Evolutionary conservation across 2,329 filamentous ascomycete genomes (phyloP), one percentile per base, ranked within the genome.

Genomic region (Lomentospora prolificans): DNA sequence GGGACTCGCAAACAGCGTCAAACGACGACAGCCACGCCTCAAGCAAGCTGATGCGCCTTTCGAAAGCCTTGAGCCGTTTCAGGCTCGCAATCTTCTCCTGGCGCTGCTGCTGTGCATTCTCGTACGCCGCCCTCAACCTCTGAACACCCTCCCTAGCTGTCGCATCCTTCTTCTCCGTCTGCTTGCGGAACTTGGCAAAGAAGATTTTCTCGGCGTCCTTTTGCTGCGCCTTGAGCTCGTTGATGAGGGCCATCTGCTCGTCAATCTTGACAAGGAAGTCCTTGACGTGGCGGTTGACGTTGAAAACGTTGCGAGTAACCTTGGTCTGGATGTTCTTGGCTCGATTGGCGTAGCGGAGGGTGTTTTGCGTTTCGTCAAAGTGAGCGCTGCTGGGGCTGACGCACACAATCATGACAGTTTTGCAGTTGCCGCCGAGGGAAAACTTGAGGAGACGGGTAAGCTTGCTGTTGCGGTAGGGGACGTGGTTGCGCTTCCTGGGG

Each of bases 301-400:
- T 99, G 75, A 95, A 99, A 24, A 97, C 91, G 67, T 99, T 99
- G 65, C 91, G 85, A n/a, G 94, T 96, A 57, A 96, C 90, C 78
- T 99, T 99, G 58, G 94, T 99, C 74, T 97, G 95, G 67, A 99
- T 99, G 66, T 99, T 99, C 81, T 99, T 99, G 58, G 94, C 94
- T 62, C 94, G 82, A 70, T 99, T 97, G 52, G 94, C 94, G 66
- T 99, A 99, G 64, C 95, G 88, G 17, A 99, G 78, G 0, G 94
- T 99, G 70, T 99, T 99, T 65, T 99, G 94, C 0, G 92, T 96
- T 72, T 99, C 94, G 69, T 99, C 94, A 64, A 94, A 99, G 71
- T 99, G 94, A 4, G 89, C 87, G 65, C 94, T 97, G 1, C 90
- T 96, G 1, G 94, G 94, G 63, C 91, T 96, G 55, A 99, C 89